Evolutionary conservation across 306 rosid genomes (phyloP), one percentile per base, ranked within the genome.

Genomic region (Sindora glabra): DNA sequence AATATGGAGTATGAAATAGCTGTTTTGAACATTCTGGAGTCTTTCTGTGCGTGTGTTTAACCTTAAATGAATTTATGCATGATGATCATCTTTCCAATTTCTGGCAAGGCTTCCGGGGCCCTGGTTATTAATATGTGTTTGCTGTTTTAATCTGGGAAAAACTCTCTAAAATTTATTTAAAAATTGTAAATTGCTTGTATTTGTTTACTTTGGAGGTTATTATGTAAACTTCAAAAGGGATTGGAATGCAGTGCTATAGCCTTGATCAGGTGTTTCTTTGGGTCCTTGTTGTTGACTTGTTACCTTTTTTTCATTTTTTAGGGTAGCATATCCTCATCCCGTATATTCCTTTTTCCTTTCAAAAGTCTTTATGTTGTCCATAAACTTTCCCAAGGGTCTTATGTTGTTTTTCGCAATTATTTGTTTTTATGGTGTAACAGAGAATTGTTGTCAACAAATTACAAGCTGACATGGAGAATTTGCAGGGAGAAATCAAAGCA

Each of bases 391-490:
- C 34, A 26, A 46, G 44, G 16, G 18, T 42, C 26, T 46, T 46
- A 36, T 66, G 8, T 23, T 62, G 41, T 57, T 45, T 57, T 14
- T 17, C 64, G 14, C 64, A 49, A 25, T 72, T 39, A 40, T 56
- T 64, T 56, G 49, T 66, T 51, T 66, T 51, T 74, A 16, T 66
- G 36, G 55, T 72, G 68, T 67, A 50, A 33, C 77, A 94, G 95
- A 82, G 97, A 79, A 64, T 80, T 59, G 63, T 80, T 9, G 91
- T 94, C 56, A 83, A 89, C 72, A 94, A 94, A 64, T 83, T 94
- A 71, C 80, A 80, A 77, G 84, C 77, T 32, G 99, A 89, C 66
- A 75, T 94, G 94, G 97, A 86, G 74, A 65, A 1, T 67, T 73
- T 94, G 48, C 87, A 78, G 65, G 79, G 75, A 71, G 97, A 80